Evolutionary conservation across 176 grass and related monocot species (phyloP).

Genomic region (Pontederia paniculata): DNA sequence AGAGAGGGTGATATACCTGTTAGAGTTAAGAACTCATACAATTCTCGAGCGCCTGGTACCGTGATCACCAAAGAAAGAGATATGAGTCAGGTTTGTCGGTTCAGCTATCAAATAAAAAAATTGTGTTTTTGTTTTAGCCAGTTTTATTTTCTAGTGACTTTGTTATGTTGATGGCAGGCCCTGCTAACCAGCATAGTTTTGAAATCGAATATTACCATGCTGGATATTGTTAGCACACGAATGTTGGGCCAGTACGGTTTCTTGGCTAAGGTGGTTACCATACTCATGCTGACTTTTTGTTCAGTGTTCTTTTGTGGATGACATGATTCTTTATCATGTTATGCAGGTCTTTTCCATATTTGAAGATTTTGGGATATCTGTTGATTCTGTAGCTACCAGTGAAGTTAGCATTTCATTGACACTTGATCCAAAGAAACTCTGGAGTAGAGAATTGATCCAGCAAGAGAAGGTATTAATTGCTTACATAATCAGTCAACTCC

Average conservation of each 20-base stretch:
- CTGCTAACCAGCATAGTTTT: slow-evolving; percentile 89
- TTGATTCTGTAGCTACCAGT: slow-evolving; percentile 89
- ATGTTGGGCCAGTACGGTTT: slow-evolving; percentile 99
- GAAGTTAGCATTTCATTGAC: slow-evolving; percentile 94
- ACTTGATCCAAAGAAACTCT: slow-evolving; percentile 85
- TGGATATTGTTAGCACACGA: slow-evolving; percentile 88
- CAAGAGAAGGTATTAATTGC: slow-evolving; percentile 8
- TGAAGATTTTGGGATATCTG: slow-evolving; percentile 86
- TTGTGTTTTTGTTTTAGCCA: background rate
- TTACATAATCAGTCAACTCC: no score
- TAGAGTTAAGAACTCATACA: slow-evolving; percentile 98
- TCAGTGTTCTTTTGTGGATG: background rate
- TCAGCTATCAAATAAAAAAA: no score
- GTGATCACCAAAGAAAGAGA: slow-evolving; percentile 85
- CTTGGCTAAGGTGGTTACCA: slow-evolving; percentile 56
- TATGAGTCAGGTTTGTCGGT: slow-evolving; percentile 58
- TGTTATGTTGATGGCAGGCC: slow-evolving; percentile 34
- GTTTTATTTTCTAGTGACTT: background rate
- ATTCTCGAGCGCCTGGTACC: slow-evolving; percentile 79
- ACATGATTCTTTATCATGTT: background rate
- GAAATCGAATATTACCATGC: slow-evolving; percentile 95
- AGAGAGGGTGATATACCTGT: slow-evolving; percentile 90
- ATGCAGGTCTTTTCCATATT: slow-evolving; percentile 85
- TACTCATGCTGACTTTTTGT: background rate
- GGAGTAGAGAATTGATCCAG: slow-evolving; percentile 69